phyloP scores from a whole-genome alignment of 441 rosid species.

The Corymbia citriodora region DNA sequence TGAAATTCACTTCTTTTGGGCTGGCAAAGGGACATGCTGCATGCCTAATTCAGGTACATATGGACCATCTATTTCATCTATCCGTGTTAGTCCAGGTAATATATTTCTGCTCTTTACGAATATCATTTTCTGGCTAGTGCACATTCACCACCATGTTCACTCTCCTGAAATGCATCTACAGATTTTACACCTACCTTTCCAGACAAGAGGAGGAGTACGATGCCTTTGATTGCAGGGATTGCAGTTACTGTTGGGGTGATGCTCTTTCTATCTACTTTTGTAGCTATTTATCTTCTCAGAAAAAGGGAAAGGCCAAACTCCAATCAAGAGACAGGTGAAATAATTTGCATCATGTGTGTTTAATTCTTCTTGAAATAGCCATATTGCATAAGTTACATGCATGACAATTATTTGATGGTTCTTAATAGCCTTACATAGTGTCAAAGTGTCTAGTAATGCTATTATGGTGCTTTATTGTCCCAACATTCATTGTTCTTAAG shows the following conservation, averaged over 20 bases:
- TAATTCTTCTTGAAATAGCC: not conserved
- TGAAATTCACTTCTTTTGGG: slow-evolving; percentile 62
- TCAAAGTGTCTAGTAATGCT: not conserved
- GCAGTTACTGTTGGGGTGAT: not conserved
- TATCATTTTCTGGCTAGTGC: not conserved
- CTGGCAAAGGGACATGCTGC: slow-evolving; percentile 71
- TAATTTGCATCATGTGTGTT: not conserved
- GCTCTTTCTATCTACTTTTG: not conserved
- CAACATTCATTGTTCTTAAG: not conserved
- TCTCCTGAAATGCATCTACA: not conserved
- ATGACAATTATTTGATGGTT: not conserved
- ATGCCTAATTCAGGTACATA: slow-evolving; percentile 39
- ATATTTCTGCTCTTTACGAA: slow-evolving; percentile 2
- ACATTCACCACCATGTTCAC: not conserved
- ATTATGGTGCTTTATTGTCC: not conserved
- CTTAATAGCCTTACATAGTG: not conserved
- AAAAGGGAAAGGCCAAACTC: not conserved
- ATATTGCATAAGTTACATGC: not conserved
- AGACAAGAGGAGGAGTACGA: not conserved
- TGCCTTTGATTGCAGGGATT: not conserved
- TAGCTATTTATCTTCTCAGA: not conserved
- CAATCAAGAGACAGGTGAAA: not conserved
- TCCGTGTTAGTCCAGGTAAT: slow-evolving; percentile 30
- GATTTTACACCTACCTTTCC: not conserved
- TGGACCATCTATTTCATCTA: slow-evolving; percentile 61